phyloP scores from a whole-genome alignment of 345 rosid genomes.

The Salix udensis region DNA sequence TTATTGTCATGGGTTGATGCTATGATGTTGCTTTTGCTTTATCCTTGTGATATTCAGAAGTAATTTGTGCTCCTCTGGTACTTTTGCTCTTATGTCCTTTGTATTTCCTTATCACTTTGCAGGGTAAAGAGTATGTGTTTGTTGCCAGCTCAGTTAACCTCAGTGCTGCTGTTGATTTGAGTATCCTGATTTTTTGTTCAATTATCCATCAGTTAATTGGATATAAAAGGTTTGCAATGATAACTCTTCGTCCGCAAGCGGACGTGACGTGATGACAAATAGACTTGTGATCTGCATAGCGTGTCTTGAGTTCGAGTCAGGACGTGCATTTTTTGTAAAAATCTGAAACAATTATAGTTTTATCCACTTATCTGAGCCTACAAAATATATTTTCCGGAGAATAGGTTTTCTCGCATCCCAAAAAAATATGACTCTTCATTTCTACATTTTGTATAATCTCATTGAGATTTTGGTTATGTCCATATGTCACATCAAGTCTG shows the following conservation, averaged over 20 bases:
- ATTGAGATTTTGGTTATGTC: not conserved
- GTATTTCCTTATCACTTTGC: conserved; percentile 6
- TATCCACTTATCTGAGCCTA: no score
- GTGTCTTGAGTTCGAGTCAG: no score
- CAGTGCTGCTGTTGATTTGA: conserved; percentile 89
- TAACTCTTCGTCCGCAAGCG: no score
- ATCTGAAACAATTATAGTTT: no score
- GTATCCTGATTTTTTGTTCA: conserved; percentile 47
- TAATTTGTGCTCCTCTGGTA: not conserved
- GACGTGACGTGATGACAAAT: no score
- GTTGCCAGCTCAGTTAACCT: conserved; percentile 84
- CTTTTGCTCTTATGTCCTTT: not conserved
- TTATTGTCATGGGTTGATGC: conserved; percentile 63
- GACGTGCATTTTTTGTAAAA: no score
- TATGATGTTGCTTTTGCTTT: not conserved
- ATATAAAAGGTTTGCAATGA: not conserved
- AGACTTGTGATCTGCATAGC: no score
- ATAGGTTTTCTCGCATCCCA: no score
- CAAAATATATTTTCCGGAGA: no score
- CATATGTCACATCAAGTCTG: no score
- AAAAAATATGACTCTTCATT: no score
- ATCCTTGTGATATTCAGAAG: not conserved
- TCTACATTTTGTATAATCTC: not conserved
- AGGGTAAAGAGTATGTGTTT: conserved; percentile 97
- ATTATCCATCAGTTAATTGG: not conserved